Evolutionary conservation across 441 rosid genomes (phyloP).

Genomic region (Pelargonium cotyledonis): DNA sequence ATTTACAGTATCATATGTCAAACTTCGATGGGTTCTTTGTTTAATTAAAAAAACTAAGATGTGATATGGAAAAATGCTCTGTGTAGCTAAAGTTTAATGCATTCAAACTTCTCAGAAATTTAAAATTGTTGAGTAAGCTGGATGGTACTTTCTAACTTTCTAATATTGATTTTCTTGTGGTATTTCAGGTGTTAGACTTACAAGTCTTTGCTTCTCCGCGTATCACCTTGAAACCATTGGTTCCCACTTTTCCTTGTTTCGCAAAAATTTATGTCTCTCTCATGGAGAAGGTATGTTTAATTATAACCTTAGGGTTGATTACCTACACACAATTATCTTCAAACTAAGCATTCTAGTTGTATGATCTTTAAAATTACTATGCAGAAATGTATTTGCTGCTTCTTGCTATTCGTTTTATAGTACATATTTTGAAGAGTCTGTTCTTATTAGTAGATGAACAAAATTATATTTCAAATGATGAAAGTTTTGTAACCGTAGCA

Average conservation of each 20-base stretch:
- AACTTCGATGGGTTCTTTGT: background rate
- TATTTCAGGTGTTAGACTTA: slow-evolving; percentile 50
- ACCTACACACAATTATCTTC: background rate
- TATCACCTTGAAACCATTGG: slow-evolving; percentile 52
- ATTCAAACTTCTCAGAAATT: too few relatives aligned
- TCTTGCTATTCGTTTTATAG: background rate
- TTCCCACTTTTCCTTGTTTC: slow-evolving; percentile 53
- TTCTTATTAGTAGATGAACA: background rate
- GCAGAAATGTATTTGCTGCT: background rate
- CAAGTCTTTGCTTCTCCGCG: slow-evolving; percentile 56
- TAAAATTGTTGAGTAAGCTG: background rate
- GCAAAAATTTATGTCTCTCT: slow-evolving; percentile 53
- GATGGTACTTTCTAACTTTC: background rate
- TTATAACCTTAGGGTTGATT: slow-evolving; percentile 2
- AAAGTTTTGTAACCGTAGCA: background rate
- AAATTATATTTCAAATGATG: background rate
- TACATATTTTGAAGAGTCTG: background rate
- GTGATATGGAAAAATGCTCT: too few relatives aligned
- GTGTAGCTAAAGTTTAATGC: too few relatives aligned
- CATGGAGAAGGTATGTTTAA: slow-evolving; percentile 45
- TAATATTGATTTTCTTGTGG: slow-evolving; percentile 21
- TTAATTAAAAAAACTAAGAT: too few relatives aligned
- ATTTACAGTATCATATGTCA: background rate
- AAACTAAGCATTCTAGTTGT: background rate
- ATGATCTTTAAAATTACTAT: slow-evolving; percentile 1